Conservation (phyloP, 129 eudicot species). For the Centaurea solstitialis region DNA sequence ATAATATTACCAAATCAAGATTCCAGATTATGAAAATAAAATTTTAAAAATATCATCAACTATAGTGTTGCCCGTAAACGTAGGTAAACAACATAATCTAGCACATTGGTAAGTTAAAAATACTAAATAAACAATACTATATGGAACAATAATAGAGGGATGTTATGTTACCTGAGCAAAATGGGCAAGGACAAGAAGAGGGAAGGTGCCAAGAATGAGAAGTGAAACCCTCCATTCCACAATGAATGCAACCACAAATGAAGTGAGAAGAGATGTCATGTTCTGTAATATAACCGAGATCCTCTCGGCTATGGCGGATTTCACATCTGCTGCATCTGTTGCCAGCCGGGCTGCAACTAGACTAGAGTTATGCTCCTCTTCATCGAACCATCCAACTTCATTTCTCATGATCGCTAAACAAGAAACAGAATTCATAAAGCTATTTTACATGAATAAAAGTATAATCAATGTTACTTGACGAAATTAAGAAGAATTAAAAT, state of each 20-base stretch:
- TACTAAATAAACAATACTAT: background rate
- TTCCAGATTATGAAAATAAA: conserved; percentile 36
- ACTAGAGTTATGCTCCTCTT: conserved; percentile 97
- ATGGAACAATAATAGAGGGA: background rate
- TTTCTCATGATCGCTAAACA: conserved; percentile 85
- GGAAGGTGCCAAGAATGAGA: conserved; percentile 89
- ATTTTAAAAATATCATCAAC: conserved; percentile 10
- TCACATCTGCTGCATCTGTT: conserved; percentile 97
- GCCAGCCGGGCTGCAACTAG: conserved; percentile 89
- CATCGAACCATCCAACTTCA: conserved; percentile 99
- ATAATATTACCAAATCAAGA: conserved; percentile 41
- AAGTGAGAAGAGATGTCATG: conserved; percentile 97
- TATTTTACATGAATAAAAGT: background rate
- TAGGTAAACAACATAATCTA: background rate
- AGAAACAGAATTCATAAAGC: background rate
- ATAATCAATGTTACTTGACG: background rate
- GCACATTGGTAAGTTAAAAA: background rate
- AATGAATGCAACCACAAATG: conserved; percentile 94
- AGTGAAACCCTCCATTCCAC: conserved; percentile 98
- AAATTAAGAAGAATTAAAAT: background rate
- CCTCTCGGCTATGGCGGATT: conserved; percentile 97
- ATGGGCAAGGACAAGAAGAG: conserved; percentile 94
- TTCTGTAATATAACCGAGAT: conserved; percentile 93
- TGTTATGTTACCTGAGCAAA: conserved; percentile 79
- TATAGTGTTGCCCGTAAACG: conserved; percentile 6